phyloP scores from a whole-genome alignment of 768 basidiomycete species.

The Rhodosporidiobolus sp. region DNA sequence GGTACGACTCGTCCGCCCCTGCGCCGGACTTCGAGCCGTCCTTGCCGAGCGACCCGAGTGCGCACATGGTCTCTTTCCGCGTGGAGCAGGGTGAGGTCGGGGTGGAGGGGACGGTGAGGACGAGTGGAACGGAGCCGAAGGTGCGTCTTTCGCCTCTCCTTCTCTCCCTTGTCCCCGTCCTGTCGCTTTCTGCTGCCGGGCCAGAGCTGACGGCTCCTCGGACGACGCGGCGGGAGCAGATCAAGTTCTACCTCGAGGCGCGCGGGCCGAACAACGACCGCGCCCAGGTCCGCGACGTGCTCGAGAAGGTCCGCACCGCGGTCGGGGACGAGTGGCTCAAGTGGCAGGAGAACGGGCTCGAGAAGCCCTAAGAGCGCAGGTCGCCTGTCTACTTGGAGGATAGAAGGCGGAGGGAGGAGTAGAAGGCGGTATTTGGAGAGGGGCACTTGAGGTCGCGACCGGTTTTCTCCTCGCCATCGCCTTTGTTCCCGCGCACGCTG shows the following conservation, averaged over 20 bases:
- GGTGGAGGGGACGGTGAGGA: slow-evolving; percentile 71
- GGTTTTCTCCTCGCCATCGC: too few relatives aligned
- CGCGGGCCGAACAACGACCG: slow-evolving; percentile 55
- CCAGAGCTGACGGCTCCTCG: neutral
- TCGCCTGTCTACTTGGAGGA: too few relatives aligned
- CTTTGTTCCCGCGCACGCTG: too few relatives aligned
- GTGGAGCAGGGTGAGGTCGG: slow-evolving; percentile 51
- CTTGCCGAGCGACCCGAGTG: slow-evolving; percentile 44
- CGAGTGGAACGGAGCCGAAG: slow-evolving; percentile 89
- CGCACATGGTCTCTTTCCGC: slow-evolving; percentile 78
- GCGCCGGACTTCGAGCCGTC: slow-evolving; percentile 64
- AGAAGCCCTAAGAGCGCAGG: slow-evolving; percentile 34
- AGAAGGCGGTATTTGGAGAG: too few relatives aligned
- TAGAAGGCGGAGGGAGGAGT: neutral
- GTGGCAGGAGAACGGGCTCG: slow-evolving; percentile 55
- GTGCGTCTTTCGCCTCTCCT: slow-evolving; percentile 48
- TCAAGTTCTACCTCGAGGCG: slow-evolving; percentile 87
- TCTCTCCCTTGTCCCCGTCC: too few relatives aligned
- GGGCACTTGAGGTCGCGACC: neutral
- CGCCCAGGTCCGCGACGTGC: slow-evolving; percentile 53
- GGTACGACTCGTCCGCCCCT: slow-evolving; percentile 62
- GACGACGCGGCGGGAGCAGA: slow-evolving; percentile 49
- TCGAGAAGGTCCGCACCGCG: slow-evolving; percentile 62
- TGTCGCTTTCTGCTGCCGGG: too few relatives aligned
- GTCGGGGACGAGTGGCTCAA: slow-evolving; percentile 69